These are phyloP conservation scores for Beauveria sp. DNA, from an alignment of 2,329 filamentous ascomycete genomes.

Conservation along the genomic window DNA sequence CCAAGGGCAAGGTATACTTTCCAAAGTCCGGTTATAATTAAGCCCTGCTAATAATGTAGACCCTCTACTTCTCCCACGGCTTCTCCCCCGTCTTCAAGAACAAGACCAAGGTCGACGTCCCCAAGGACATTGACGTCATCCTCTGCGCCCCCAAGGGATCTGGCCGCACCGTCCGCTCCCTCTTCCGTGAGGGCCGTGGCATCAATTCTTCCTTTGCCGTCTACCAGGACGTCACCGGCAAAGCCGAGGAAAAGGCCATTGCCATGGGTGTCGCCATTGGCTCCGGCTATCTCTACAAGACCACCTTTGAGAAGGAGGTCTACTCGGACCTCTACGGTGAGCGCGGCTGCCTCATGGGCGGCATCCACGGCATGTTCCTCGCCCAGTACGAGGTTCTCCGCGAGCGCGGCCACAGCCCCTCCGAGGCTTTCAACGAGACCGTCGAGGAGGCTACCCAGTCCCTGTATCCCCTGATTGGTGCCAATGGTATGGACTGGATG, in stretches of 20 bases:
- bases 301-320: slow-evolving; percentile 99
- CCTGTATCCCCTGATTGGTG: slow-evolving; percentile 94
- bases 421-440: slow-evolving; percentile 99
- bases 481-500: slow-evolving; percentile 99
- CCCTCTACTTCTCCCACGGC: slow-evolving; percentile 99
- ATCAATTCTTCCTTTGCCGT: slow-evolving; percentile 99
- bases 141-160: slow-evolving; percentile 99
- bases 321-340: slow-evolving; percentile 99
- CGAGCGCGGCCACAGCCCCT: slow-evolving; percentile 94
- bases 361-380: slow-evolving; percentile 99
- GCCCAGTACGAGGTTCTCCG: slow-evolving; percentile 99
- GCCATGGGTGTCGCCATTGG: slow-evolving; percentile 96
- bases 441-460: slow-evolving; percentile 99
- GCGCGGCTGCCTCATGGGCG: slow-evolving; percentile 99
- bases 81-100: slow-evolving; percentile 99
- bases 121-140: slow-evolving; percentile 95
- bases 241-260: slow-evolving; percentile 96
- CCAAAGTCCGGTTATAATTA: background rate
- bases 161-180: slow-evolving; percentile 93
- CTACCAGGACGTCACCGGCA: slow-evolving; percentile 95
- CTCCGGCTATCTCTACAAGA: slow-evolving; percentile 99
- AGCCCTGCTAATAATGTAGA: slow-evolving; percentile 42
- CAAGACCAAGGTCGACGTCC: slow-evolving; percentile 96
- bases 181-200: slow-evolving; percentile 98
- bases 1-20: slow-evolving; percentile 81